phyloP scores from a whole-genome alignment of 108 stramenopile genomes.

The Nitzschia palea region DNA sequence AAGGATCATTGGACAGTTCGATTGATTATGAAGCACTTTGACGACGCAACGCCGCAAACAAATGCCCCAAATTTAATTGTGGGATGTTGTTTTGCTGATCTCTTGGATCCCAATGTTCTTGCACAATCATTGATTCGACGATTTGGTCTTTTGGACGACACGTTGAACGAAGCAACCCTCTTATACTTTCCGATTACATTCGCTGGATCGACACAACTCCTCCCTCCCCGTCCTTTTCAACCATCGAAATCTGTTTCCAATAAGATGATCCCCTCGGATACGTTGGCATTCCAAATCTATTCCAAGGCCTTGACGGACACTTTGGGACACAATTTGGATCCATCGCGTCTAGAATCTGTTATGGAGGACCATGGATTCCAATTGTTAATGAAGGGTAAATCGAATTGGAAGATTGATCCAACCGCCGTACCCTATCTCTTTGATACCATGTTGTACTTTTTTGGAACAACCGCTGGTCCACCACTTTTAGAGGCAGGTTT shows the following conservation, averaged over 20 bases:
- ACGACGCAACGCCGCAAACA: conserved; percentile 9
- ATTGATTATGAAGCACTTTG: conserved; percentile 60
- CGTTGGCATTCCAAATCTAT: conserved; percentile 70
- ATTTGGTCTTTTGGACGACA: conserved; percentile 30
- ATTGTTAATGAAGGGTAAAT: conserved; percentile 54
- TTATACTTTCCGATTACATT: conserved; percentile 94
- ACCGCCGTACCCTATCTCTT: conserved; percentile 56
- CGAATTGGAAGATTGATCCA: conserved; percentile 84
- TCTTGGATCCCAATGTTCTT: conserved; percentile 71
- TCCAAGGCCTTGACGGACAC: conserved; percentile 56
- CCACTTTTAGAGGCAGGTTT: conserved; percentile 46
- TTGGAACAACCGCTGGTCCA: conserved; percentile 68
- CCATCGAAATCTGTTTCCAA: background rate
- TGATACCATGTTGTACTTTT: conserved; percentile 88
- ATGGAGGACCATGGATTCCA: conserved; percentile 67
- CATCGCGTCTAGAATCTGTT: conserved; percentile 45
- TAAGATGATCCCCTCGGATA: conserved; percentile 70
- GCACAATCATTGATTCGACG: conserved; percentile 39
- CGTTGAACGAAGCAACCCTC: conserved; percentile 30
- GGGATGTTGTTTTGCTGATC: conserved; percentile 89
- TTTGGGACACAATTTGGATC: conserved; percentile 84
- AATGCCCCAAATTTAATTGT: conserved; percentile 67
- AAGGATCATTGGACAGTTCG: conserved; percentile 41
- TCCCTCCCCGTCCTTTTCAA: conserved; percentile 44
- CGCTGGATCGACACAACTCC: conserved; percentile 73